Conservation (phyloP, 805 yeast genomes). For the Citeromyces nyonsensis region DNA sequence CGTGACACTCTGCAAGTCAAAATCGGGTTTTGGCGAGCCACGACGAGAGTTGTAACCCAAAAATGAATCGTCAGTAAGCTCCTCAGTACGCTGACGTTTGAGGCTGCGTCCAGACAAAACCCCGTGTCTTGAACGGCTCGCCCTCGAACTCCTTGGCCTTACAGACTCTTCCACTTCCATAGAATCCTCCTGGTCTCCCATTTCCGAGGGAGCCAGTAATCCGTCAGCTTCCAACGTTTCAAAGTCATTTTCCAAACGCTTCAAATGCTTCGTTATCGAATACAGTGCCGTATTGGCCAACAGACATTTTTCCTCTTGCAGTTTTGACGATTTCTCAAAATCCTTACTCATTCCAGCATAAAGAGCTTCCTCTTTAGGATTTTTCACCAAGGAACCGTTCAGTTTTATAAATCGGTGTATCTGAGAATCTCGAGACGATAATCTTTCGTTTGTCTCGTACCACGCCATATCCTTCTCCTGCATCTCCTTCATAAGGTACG, state of each 20-base stretch:
- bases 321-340: slow-evolving; percentile 34
- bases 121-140: too few species aligned
- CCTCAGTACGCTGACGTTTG: slow-evolving; percentile 1
- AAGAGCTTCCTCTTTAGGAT: slow-evolving; percentile 65
- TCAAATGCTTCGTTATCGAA: slow-evolving; percentile 59
- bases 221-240: slow-evolving; percentile 69
- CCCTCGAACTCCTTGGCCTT: background rate
- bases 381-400: slow-evolving; percentile 66
- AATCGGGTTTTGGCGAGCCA: slow-evolving; percentile 1
- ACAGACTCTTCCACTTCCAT: slow-evolving; percentile 1
- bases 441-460: slow-evolving; percentile 49
- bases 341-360: slow-evolving; percentile 57
- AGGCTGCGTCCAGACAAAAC: background rate
- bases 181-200: slow-evolving; percentile 5
- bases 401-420: slow-evolving; percentile 72
- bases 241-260: slow-evolving; percentile 60
- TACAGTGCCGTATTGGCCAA: slow-evolving; percentile 77
- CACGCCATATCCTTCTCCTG: slow-evolving; percentile 51
- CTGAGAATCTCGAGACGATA: slow-evolving; percentile 60
- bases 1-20: too few species aligned
- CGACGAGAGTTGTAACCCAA: too few species aligned
- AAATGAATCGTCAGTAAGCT: too few species aligned
- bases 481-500: slow-evolving; percentile 67
- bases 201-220: slow-evolving; percentile 40
- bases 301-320: slow-evolving; percentile 68